Evolutionary conservation across 2,329 filamentous ascomycete species (phyloP), one percentile per base, ranked within the genome.

Genomic region (Nemania bipapillata): DNA sequence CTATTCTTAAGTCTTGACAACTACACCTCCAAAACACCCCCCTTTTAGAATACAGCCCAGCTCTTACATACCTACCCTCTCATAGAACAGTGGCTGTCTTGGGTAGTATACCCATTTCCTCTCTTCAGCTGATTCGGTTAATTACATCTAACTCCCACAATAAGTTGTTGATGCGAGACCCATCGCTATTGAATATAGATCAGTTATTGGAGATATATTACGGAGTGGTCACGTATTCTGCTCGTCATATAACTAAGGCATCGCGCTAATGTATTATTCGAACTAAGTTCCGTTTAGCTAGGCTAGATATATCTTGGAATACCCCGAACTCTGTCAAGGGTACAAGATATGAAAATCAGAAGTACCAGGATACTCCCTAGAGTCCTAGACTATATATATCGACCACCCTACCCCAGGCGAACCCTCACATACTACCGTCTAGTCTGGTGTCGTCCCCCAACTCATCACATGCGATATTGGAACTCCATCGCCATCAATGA

Each of bases 401-500:
- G 40, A 45, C 15, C 7, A 15, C 15, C 40, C 20, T 45, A n/a
- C 40, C 40, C 40, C 45, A 49, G 22, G 45, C 20, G 4, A 49
- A 45, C 20, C 40, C 40, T n/a, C 15, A 7, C 15, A 3, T n/a
- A 7, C 17, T 17, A 45, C 20, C 4, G 40, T n/a, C 40, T 15
- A n/a, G 40, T 7, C 9, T 45, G 17, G 40, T 20, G 17, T 15
- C n/a, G 2, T n/a, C 17, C 20, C 26, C 20, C 52, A 42, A n/a
- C 20, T 24, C 49, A 58, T 9, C 1, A 12, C 6, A n/a, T 11
- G 17, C 22, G 4, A 26, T 24, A 17, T n/a, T 35, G 47, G 22
- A 42, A n/a, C 32, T 47, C 42, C 28, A 7, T n/a, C 7, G 54
- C n/a, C 47, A 20, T 50, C 30, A 70, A 40, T 42, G 35, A 37